Evolutionary conservation across 2,329 filamentous ascomycete species (phyloP), one percentile per base, ranked within the genome.

Genomic region (Pseudogymnoascus sp.): DNA sequence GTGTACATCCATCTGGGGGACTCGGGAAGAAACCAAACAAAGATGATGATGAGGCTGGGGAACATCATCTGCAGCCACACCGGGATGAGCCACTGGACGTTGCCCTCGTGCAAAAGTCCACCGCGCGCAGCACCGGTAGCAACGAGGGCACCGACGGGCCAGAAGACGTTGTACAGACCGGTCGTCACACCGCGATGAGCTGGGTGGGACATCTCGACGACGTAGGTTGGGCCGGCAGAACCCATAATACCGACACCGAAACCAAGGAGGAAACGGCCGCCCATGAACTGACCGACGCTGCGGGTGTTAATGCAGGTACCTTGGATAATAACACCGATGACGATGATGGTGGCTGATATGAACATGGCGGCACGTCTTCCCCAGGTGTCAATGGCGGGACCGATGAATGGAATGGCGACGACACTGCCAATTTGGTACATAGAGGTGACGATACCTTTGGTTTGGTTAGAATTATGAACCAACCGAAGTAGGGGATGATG

Each of bases 1-100:
- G 78, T 77, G 60, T 83, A 81, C 19, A 85, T 73, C 82, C 82
- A 86, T 61, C 83, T 72, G 1, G 83, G 83, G 2, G 80, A 83
- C 66, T 86, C 83, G 0, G 84, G 83, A 0, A 85, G 72, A 64
- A 83, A 76, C 60, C 76, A 82, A 3, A 77, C 74, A 18, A 75
- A 73, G 9, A 76, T 18, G 8, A 77, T 71, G 39, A 83, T 77
- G 21, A 82, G 63, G 0, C 70, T 70, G 3, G 75, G 70, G 45
- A 75, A 76, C 59, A 77, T 69, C 52, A 76, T 65, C 63, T 79
- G 77, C 3, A 77, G 65, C 73, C 77, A 79, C 28, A 82, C 71
- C 2, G 81, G 79, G 13, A 83, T 74, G 39, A 76, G 73, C 81
- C 82, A 84, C 3, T 58, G 58, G 3, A 72, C 72, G 5, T 64